phyloP scores from a whole-genome alignment of 768 basidiomycete species.

The Suillus tomentosus region DNA sequence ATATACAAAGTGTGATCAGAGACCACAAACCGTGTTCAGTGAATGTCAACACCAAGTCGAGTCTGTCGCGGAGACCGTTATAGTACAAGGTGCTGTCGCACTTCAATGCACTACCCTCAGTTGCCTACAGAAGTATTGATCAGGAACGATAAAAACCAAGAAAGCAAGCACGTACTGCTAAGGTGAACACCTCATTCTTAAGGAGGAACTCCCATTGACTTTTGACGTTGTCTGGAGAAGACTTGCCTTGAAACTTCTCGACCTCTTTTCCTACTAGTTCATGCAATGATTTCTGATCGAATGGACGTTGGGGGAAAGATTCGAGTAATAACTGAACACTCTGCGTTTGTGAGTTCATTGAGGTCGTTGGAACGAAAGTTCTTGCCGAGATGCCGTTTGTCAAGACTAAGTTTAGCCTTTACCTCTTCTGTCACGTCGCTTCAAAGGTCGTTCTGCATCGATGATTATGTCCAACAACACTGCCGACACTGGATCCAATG shows the following conservation, averaged over 20 bases:
- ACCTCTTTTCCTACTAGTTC: constrained; percentile 51
- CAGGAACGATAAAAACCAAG: background rate
- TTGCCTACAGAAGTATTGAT: constrained; percentile 43
- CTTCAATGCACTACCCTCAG: constrained; percentile 67
- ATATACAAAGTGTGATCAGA: constrained; percentile 4
- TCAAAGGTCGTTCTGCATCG: background rate
- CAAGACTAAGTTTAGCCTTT: background rate
- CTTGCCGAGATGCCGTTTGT: constrained; percentile 29
- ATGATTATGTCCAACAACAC: constrained; percentile 26
- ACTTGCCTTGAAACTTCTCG: constrained; percentile 40
- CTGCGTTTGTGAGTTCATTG: constrained; percentile 55
- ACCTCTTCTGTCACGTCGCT: background rate
- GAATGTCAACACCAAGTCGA: constrained; percentile 77
- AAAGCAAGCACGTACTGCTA: constrained; percentile 56
- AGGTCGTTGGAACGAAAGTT: constrained; percentile 1
- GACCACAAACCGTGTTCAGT: constrained; percentile 67
- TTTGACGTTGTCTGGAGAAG: constrained; percentile 60
- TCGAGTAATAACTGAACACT: constrained; percentile 52
- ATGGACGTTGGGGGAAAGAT: constrained; percentile 53
- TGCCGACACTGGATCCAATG: constrained; percentile 15
- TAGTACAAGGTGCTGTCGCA: constrained; percentile 60
- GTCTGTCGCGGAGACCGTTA: constrained; percentile 53
- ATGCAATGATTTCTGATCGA: constrained; percentile 49
- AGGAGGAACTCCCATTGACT: constrained; percentile 77
- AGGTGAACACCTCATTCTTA: constrained; percentile 67